Evolutionary conservation across 768 basidiomycete genomes (phyloP).

Genomic region (Mycena olivaceomarginata): DNA sequence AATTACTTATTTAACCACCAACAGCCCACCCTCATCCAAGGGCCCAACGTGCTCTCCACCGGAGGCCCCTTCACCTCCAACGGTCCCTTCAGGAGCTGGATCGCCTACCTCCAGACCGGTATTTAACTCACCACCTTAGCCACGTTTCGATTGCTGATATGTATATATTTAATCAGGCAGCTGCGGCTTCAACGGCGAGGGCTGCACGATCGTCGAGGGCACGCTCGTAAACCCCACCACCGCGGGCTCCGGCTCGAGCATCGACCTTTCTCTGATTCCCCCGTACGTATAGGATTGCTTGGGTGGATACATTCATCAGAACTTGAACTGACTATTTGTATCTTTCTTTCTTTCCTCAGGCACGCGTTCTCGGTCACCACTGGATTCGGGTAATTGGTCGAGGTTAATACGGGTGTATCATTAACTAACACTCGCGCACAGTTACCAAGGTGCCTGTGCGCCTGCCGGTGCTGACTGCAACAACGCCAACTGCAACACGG

Average conservation of each 20-base stretch:
- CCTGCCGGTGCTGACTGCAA: constrained; percentile 52
- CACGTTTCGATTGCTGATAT: constrained; percentile 18
- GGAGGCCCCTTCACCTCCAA: constrained; percentile 51
- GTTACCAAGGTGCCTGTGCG: constrained; percentile 36
- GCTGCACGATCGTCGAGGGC: constrained; percentile 57
- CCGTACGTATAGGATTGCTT: constrained; percentile 25
- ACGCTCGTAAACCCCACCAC: constrained; percentile 56
- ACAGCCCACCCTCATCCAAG: constrained; percentile 48
- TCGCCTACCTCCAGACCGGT: constrained; percentile 50
- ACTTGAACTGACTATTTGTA: no score
- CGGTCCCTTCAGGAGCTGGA: constrained; percentile 52
- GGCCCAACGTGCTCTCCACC: constrained; percentile 50
- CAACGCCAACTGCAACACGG: constrained; percentile 52
- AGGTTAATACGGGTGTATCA: no score
- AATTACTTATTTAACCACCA: not conserved
- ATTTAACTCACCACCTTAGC: no score
- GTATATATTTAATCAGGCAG: constrained; percentile 43
- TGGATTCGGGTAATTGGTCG: constrained; percentile 56
- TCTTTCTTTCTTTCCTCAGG: no score
- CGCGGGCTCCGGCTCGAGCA: constrained; percentile 57
- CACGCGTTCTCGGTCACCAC: constrained; percentile 57
- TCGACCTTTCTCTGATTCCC: constrained; percentile 57
- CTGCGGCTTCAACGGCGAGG: constrained; percentile 60
- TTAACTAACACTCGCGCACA: no score
- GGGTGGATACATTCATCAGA: no score